Evolutionary conservation across 208 protist species (phyloP), one percentile per base, ranked within the genome.

Genomic region (Leishmania gerbilli): DNA sequence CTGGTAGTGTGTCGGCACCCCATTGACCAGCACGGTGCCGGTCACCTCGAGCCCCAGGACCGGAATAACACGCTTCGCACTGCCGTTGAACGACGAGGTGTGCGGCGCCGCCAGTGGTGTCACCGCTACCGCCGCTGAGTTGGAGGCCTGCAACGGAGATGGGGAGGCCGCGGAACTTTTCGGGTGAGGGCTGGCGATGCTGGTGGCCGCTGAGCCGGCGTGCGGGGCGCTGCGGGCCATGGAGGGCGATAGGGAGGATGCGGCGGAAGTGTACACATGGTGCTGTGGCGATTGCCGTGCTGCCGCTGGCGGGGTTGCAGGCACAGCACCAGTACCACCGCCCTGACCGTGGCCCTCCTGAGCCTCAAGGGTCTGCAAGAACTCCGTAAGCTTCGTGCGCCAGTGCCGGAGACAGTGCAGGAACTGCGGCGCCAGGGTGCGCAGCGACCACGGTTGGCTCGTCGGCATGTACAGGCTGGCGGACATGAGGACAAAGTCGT

Each of bases 401-500:
- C 94, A 97, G 77, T 92, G 81, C 47, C 85, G 84, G 49, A 97
- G 88, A 40, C 84, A 90, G 31, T 93, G 76, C 53, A 97, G 51
- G 79, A 97, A 97, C 65, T 85, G 79, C 27, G 94, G 94, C n/a
- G 82, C 81, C 49, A 93, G 65, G 4, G 78, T 82, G 45, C 86
- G 75, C 77, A 96, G 87, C 64, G 92, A 86, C 80, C 88, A 91
- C 11, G 91, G 89, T 79, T 92, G 89, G 68, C 90, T 94, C 55
- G 88, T 93, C 37, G 91, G 90, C 74, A 96, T 82, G 86, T 95
- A 90, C 51, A 97, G 87, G 56, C 88, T 91, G 17, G 90, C 90
- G 1, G 90, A 94, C 76, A 97, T 85, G 31, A 97, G 74, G 21
- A 97, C 58, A 27, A 97, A 88, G 42, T 95, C 71, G 34, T 89